These are phyloP conservation scores for Nicotiana sylvestris DNA, from an alignment of 257 asterid species.

Conservation along the genomic window DNA sequence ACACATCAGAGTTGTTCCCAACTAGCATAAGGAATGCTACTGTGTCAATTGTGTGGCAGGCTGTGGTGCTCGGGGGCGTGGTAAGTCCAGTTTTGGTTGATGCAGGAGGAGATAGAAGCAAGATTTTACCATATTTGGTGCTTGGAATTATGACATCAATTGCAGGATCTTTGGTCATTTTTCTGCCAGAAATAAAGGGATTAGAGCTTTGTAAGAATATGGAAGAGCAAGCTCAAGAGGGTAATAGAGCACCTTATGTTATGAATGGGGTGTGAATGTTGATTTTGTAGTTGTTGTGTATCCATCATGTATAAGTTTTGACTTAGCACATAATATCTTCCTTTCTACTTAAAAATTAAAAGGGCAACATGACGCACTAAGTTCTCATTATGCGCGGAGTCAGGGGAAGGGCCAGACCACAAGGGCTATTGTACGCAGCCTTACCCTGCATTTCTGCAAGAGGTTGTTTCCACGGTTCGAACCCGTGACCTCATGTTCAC, in stretches of 20 bases:
- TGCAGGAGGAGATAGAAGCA: conserved; percentile 16
- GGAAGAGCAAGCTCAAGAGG: not conserved
- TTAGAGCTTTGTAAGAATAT: not conserved
- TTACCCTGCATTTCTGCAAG: too few relatives aligned
- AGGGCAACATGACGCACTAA: too few relatives aligned
- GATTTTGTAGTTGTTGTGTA: not conserved
- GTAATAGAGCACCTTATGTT: not conserved
- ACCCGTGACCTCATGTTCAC: too few relatives aligned
- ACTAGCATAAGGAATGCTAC: conserved; percentile 31
- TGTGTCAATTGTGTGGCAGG: conserved; percentile 26
- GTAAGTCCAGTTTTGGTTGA: conserved; percentile 29
- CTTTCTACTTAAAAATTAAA: too few relatives aligned
- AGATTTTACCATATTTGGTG: conserved; percentile 16
- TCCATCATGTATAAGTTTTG: not conserved
- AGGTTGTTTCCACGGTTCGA: too few relatives aligned
- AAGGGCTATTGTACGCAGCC: too few relatives aligned
- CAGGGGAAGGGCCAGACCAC: too few relatives aligned
- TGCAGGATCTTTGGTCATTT: conserved; percentile 21
- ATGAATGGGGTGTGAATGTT: not conserved
- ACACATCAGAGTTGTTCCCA: conserved; percentile 28
- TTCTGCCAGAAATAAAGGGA: conserved; percentile 23
- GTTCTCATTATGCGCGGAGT: too few relatives aligned
- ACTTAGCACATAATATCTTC: not conserved
- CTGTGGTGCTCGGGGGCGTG: conserved; percentile 31
- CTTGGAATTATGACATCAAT: conserved; percentile 25